Conservation (phyloP, 177 flowering plant species). For the Vitis hybrid region DNA sequence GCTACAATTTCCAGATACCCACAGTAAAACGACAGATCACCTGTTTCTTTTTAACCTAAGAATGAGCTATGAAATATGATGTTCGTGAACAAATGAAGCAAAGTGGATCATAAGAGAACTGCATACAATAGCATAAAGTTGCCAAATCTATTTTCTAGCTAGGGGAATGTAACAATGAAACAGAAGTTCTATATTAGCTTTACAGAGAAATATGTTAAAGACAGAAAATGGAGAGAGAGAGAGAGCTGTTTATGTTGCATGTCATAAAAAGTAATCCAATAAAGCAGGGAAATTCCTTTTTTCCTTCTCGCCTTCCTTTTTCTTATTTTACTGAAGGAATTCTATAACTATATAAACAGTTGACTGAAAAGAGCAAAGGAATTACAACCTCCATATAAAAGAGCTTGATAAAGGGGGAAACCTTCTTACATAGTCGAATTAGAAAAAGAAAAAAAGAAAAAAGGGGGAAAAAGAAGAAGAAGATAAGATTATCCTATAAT, state of each 20-base stretch:
- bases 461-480: no score
- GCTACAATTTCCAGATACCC: no score
- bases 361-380: slow-evolving; percentile 18
- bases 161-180: neutral
- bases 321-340: slow-evolving; percentile 14
- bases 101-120: neutral
- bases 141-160: neutral
- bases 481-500: slow-evolving; percentile 11
- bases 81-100: neutral
- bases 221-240: neutral
- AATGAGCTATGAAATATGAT: no score
- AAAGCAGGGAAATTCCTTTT: slow-evolving; percentile 9
- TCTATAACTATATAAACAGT: slow-evolving; percentile 18
- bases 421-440: slow-evolving; percentile 6
- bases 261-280: slow-evolving; percentile 3
- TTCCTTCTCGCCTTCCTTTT: slow-evolving; percentile 1
- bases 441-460: neutral
- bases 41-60: no score
- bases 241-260: neutral
- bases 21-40: no score
- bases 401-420: neutral
- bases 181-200: neutral
- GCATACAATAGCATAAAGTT: neutral
- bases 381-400: slow-evolving; percentile 3
- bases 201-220: neutral